These are phyloP conservation scores for Haberlea rhodopensis DNA, from an alignment of 257 asterid genomes.

Conservation along the genomic window DNA sequence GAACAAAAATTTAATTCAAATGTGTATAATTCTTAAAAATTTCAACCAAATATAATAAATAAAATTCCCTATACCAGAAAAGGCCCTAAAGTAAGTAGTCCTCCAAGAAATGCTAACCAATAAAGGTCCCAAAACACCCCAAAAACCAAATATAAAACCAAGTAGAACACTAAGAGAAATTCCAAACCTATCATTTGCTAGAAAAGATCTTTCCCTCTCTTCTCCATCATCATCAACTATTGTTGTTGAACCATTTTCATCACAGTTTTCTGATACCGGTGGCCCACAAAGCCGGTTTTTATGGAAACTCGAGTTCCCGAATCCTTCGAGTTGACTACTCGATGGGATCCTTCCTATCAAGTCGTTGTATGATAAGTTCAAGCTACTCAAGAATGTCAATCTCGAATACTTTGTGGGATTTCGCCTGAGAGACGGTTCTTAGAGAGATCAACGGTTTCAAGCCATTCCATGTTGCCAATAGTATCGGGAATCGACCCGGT, in stretches of 20 bases:
- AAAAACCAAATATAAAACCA: slow-evolving; percentile 26
- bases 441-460: slow-evolving; percentile 40
- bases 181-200: background rate
- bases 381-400: slow-evolving; percentile 30
- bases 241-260: background rate
- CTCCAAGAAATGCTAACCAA: slow-evolving; percentile 12
- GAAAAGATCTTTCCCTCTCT: background rate
- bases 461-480: slow-evolving; percentile 26
- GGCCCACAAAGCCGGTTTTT: slow-evolving; percentile 27
- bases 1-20: background rate
- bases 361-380: slow-evolving; percentile 34
- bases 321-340: slow-evolving; percentile 34
- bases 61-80: background rate
- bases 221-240: background rate
- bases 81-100: slow-evolving; percentile 8
- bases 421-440: slow-evolving; percentile 30
- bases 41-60: slow-evolving; percentile 8
- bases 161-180: slow-evolving; percentile 7
- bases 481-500: slow-evolving; percentile 33
- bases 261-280: slow-evolving; percentile 1
- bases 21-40: background rate
- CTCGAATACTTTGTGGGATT: slow-evolving; percentile 28
- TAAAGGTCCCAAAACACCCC: slow-evolving; percentile 16
- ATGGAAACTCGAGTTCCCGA: background rate
- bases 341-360: slow-evolving; percentile 33